A percentile compares a stretch with the other conserved stretches of the same genome.
Conservation (phyloP, 2,329 filamentous ascomycete species). For the Furcasterigmium furcatum region DNA sequence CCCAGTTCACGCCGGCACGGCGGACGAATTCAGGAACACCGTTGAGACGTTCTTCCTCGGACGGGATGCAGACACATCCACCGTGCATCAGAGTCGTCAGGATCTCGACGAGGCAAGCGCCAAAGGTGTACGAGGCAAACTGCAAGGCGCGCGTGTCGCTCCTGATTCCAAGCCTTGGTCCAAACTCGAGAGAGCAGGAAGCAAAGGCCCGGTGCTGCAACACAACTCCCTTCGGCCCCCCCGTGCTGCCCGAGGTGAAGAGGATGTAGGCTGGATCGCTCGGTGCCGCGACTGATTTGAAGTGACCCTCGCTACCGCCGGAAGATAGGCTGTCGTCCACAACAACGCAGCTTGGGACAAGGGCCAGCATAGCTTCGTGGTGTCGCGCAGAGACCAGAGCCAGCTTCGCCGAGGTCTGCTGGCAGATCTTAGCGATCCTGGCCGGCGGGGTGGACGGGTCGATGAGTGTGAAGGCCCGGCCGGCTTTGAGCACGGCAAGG, state of each 20-base stretch:
- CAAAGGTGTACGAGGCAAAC: constrained; percentile 17
- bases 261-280: too few relatives aligned
- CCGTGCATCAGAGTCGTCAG: constrained; percentile 13
- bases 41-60: constrained; percentile 14
- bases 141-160: too few relatives aligned
- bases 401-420: too few relatives aligned
- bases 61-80: constrained; percentile 15
- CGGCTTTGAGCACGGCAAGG: constrained; percentile 22
- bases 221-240: constrained; percentile 19
- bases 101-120: constrained; percentile 12
- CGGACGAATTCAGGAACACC: constrained; percentile 14
- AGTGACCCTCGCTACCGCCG: too few relatives aligned
- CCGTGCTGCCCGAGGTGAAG: constrained; percentile 17
- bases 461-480: constrained; percentile 20
- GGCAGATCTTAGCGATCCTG: too few relatives aligned
- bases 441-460: constrained; percentile 20
- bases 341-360: too few relatives aligned
- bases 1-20: constrained; percentile 8
- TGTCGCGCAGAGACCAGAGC: too few relatives aligned
- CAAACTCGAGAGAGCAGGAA: constrained; percentile 8
- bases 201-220: constrained; percentile 15
- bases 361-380: too few relatives aligned
- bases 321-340: too few relatives aligned
- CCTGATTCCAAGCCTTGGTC: too few relatives aligned
- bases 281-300: too few relatives aligned